Conservation (phyloP, 768 basidiomycete species). For the Pleurotus platypus region DNA sequence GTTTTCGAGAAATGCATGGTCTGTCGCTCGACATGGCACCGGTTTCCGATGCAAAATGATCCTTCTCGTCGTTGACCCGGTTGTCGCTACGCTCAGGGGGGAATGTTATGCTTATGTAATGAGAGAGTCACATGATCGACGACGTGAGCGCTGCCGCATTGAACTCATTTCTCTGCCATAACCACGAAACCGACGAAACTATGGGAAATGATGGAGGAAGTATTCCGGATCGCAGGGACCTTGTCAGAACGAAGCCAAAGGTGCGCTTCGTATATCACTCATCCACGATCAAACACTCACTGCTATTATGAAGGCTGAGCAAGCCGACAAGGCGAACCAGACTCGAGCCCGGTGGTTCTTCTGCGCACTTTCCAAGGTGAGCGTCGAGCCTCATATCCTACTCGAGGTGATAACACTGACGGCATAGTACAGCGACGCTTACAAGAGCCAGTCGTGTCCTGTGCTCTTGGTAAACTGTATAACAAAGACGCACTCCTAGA, state of each 20-base stretch:
- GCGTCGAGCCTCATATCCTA: slow-evolving; percentile 9
- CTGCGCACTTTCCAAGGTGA: slow-evolving; percentile 93
- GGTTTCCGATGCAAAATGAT: no score
- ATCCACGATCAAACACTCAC: not conserved
- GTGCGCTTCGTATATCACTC: slow-evolving; percentile 25
- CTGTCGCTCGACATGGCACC: no score
- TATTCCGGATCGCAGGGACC: slow-evolving; percentile 79
- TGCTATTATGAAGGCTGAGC: slow-evolving; percentile 52
- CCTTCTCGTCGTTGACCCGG: no score
- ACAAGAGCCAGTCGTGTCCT: slow-evolving; percentile 86
- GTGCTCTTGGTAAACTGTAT: slow-evolving; percentile 90
- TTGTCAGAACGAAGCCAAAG: slow-evolving; percentile 73
- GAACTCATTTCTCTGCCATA: not conserved
- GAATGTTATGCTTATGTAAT: no score
- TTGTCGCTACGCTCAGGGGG: no score
- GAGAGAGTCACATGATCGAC: no score
- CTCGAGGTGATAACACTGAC: not conserved
- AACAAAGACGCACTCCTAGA: slow-evolving; percentile 95
- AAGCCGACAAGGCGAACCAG: slow-evolving; percentile 89
- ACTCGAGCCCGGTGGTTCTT: slow-evolving; percentile 86
- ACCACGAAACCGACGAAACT: slow-evolving; percentile 6
- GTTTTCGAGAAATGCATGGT: slow-evolving; percentile 75
- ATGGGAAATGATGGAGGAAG: slow-evolving; percentile 93
- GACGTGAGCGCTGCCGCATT: no score
- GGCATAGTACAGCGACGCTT: slow-evolving; percentile 59